These are phyloP conservation scores for Trichoderma aggressivum DNA, from an alignment of 2,329 filamentous ascomycete species.

Conservation along the genomic window DNA sequence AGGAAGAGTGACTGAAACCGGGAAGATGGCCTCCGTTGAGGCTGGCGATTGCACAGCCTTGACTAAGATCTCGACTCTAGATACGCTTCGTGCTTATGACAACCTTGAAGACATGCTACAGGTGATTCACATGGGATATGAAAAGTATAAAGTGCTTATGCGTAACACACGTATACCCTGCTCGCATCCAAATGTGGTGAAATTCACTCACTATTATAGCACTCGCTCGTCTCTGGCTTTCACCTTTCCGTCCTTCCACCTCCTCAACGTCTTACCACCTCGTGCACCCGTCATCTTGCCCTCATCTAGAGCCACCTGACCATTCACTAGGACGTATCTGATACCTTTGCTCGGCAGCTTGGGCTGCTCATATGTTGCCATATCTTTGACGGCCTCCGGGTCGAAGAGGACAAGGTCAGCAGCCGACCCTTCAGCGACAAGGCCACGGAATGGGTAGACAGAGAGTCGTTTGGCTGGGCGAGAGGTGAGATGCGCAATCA, in stretches of 20 bases:
- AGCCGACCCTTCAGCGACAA: slow-evolving; percentile 25
- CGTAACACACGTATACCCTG: background rate
- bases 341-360: slow-evolving; percentile 24
- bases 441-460: slow-evolving; percentile 24
- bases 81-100: background rate
- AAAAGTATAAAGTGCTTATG: background rate
- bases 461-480: slow-evolving; percentile 26
- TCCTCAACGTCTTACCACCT: slow-evolving; percentile 23
- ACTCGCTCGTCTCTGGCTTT: slow-evolving; percentile 11
- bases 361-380: slow-evolving; percentile 25
- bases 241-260: slow-evolving; percentile 21
- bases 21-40: background rate
- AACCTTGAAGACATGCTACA: background rate
- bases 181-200: background rate
- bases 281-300: slow-evolving; percentile 23
- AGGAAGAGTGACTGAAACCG: background rate
- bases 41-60: slow-evolving; percentile 6
- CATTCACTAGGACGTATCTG: slow-evolving; percentile 25
- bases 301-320: slow-evolving; percentile 24
- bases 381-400: slow-evolving; percentile 22
- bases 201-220: background rate
- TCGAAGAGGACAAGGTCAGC: slow-evolving; percentile 26
- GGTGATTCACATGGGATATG: background rate
- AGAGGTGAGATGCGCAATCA: slow-evolving; percentile 26
- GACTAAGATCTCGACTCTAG: background rate